Conservation (phyloP, 129 eudicot genomes). For the Heracleum sosnowskyi region DNA sequence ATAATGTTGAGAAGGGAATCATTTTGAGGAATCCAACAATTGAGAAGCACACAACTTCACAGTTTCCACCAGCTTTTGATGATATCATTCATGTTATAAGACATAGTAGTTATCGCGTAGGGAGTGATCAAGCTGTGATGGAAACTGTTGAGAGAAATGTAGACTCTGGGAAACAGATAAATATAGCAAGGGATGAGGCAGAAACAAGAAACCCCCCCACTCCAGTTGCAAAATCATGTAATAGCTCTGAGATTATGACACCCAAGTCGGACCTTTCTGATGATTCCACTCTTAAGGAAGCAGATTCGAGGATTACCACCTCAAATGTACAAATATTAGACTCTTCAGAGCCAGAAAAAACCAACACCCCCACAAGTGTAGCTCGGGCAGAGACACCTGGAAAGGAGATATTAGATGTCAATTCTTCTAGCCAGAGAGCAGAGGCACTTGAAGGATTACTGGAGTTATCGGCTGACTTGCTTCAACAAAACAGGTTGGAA, state of each 20-base stretch:
- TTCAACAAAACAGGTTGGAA: slow-evolving; percentile 75
- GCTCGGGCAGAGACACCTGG: slow-evolving; percentile 34
- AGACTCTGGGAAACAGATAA: slow-evolving; percentile 35
- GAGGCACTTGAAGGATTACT: slow-evolving; percentile 97
- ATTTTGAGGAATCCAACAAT: slow-evolving; percentile 36
- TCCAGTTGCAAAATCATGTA: slow-evolving; percentile 32
- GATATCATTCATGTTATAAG: slow-evolving; percentile 62
- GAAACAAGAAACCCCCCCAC: slow-evolving; percentile 36
- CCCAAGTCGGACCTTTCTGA: slow-evolving; percentile 31
- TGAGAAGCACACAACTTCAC: slow-evolving; percentile 39
- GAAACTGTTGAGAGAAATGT: slow-evolving; percentile 39
- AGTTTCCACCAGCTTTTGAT: slow-evolving; percentile 40
- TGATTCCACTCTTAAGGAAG: slow-evolving; percentile 30
- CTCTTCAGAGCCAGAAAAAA: slow-evolving; percentile 29
- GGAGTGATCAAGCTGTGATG: slow-evolving; percentile 41
- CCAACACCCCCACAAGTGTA: slow-evolving; percentile 17
- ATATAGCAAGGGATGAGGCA: slow-evolving; percentile 39
- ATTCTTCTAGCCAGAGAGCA: slow-evolving; percentile 81
- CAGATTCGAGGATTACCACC: slow-evolving; percentile 23
- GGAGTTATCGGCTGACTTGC: slow-evolving; percentile 91
- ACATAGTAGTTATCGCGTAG: slow-evolving; percentile 57
- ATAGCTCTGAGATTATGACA: slow-evolving; percentile 26
- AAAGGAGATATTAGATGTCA: slow-evolving; percentile 72
- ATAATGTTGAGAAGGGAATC: slow-evolving; percentile 22
- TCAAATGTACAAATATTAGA: slow-evolving; percentile 19